Percentiles rank a stretch among this genome's conserved stretches.
Conservation (phyloP, 163 green algal species). For the Volvox carteri region DNA sequence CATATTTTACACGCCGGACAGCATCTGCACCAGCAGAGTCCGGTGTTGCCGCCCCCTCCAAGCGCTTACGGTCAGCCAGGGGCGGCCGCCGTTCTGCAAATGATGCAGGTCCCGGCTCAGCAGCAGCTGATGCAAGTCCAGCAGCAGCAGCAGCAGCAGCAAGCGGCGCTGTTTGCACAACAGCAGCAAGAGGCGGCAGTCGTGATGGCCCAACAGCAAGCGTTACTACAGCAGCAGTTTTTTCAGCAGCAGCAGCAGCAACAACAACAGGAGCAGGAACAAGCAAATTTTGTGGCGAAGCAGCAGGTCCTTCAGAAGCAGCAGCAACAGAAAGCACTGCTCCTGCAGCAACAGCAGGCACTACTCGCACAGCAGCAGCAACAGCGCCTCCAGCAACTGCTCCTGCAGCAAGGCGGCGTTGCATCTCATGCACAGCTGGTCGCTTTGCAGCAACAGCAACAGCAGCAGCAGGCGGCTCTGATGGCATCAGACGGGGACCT, state of each 20-base stretch:
- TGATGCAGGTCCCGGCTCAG: no score
- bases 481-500: not conserved
- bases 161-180: not conserved
- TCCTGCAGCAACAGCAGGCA: not conserved
- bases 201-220: not conserved
- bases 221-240: not conserved
- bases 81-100: no score
- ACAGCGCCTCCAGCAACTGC: not conserved
- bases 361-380: not conserved
- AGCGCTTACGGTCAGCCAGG: not conserved
- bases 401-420: not conserved
- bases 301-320: not conserved
- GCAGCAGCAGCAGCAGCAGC: constrained; percentile 6
- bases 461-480: not conserved
- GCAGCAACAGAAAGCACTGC: not conserved
- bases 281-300: not conserved
- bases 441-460: constrained; percentile 11
- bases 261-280: constrained; percentile 20
- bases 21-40: not conserved
- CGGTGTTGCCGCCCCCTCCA: not conserved
- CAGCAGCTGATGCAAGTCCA: not conserved
- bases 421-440: not conserved
- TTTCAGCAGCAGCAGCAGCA: constrained; percentile 13
- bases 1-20: no score
- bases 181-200: constrained; percentile 11